Percentiles rank a stretch among this genome's conserved stretches.
These are phyloP conservation scores for Saccharomycopsis vini DNA, from an alignment of 805 yeast genomes.

Conservation along the genomic window DNA sequence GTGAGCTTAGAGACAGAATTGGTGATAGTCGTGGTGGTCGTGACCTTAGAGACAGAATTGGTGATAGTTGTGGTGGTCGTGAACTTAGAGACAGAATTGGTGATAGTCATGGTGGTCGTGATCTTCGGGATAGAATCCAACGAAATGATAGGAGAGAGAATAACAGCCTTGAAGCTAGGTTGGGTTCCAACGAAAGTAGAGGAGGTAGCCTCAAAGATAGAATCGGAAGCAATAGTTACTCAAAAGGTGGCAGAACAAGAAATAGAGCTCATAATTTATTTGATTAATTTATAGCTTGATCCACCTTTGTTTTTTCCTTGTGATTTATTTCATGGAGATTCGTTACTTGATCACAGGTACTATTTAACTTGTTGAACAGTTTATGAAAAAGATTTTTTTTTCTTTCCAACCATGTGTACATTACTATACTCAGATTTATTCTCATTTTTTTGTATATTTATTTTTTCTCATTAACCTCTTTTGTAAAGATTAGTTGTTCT, in stretches of 20 bases:
- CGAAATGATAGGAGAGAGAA: conserved; percentile 28
- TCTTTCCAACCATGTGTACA: no score
- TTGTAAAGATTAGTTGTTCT: no score
- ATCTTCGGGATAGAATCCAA: background rate
- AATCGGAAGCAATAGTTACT: background rate
- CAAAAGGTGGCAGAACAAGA: background rate
- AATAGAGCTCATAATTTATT: conserved; percentile 6
- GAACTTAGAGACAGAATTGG: no score
- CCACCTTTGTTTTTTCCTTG: no score
- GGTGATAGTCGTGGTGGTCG: background rate
- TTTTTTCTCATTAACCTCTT: no score
- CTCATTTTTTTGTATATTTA: no score
- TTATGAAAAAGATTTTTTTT: no score
- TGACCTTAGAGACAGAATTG: conserved; percentile 1
- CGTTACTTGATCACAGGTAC: no score
- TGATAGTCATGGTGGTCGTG: no score
- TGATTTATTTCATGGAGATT: no score
- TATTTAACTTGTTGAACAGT: no score
- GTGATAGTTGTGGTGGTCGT: background rate
- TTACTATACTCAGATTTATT: no score
- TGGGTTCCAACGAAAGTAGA: background rate
- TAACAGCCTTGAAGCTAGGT: background rate
- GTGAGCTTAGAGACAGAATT: conserved; percentile 1
- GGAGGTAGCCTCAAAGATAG: background rate
- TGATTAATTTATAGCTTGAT: background rate